Percentiles rank a stretch among this genome's conserved stretches.
phyloP scores from a whole-genome alignment of 1,284 basidiomycete species.

The Pulveroboletus sp. region DNA sequence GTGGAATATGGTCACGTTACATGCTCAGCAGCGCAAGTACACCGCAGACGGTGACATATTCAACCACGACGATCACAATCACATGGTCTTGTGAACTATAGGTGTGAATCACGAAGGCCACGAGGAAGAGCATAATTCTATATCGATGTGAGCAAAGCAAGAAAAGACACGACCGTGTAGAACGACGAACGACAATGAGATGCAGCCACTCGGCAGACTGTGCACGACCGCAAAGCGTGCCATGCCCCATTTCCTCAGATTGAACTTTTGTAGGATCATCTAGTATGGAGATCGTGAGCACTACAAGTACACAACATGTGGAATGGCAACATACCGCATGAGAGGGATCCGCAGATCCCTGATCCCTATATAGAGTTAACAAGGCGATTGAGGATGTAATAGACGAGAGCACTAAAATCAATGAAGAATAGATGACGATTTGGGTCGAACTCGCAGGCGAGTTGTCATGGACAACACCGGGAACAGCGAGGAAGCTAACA shows the following conservation, averaged over 20 bases:
- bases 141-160: not conserved
- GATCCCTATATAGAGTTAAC: slow-evolving; percentile 18
- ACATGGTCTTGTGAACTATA: not conserved
- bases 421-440: slow-evolving; percentile 16
- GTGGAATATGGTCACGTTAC: too few species aligned
- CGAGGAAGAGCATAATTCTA: slow-evolving; percentile 15
- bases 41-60: too few species aligned
- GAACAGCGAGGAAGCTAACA: slow-evolving; percentile 19
- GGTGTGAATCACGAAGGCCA: slow-evolving; percentile 12
- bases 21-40: too few species aligned
- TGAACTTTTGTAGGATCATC: slow-evolving; percentile 5
- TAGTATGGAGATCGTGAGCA: not conserved
- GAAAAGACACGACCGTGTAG: not conserved
- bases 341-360: slow-evolving; percentile 1
- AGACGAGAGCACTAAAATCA: slow-evolving; percentile 13
- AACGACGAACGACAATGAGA: slow-evolving; percentile 19
- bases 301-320: too few species aligned
- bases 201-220: slow-evolving; percentile 13
- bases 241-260: slow-evolving; percentile 10
- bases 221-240: slow-evolving; percentile 13
- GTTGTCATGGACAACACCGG: not conserved
- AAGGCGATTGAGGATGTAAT: slow-evolving; percentile 16
- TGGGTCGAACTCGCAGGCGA: not conserved
- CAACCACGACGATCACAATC: too few species aligned
- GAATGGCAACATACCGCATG: slow-evolving; percentile 6